These are phyloP conservation scores for Diutina ranongensis DNA, from an alignment of 1,139 yeast genomes.

Conservation along the genomic window DNA sequence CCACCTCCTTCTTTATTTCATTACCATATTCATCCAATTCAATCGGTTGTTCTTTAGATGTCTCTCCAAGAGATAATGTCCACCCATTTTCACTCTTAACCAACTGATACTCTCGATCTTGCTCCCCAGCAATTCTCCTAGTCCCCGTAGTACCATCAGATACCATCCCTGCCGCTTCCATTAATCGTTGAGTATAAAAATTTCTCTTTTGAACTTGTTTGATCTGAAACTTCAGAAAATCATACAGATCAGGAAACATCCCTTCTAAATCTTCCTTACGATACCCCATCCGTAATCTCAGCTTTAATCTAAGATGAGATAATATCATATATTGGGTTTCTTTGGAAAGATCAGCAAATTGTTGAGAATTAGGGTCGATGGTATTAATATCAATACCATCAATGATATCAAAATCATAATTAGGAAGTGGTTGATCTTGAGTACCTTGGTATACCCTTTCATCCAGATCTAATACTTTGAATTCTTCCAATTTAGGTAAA, in stretches of 20 bases:
- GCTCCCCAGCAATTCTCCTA: conserved; percentile 76
- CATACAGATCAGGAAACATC: conserved; percentile 76
- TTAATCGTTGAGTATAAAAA: conserved; percentile 74
- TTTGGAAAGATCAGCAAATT: conserved; percentile 55
- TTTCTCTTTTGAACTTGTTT: conserved; percentile 88
- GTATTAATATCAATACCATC: conserved; percentile 62
- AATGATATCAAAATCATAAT: conserved; percentile 41
- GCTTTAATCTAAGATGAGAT: conserved; percentile 69
- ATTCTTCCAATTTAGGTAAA: conserved; percentile 49
- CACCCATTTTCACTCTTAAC: conserved; percentile 77
- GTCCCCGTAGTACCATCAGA: conserved; percentile 43
- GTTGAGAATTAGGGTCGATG: conserved; percentile 59
- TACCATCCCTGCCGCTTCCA: conserved; percentile 70
- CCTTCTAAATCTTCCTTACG: conserved; percentile 74
- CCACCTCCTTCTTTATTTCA: conserved; percentile 1
- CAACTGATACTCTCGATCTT: conserved; percentile 64
- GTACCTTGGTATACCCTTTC: conserved; percentile 64
- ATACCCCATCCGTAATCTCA: conserved; percentile 91
- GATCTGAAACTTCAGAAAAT: conserved; percentile 86
- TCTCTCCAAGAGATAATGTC: conserved; percentile 54
- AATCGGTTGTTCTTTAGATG: conserved; percentile 30
- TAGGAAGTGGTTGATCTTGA: conserved; percentile 41
- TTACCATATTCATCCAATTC: conserved; percentile 24
- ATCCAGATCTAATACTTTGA: conserved; percentile 37
- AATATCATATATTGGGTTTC: conserved; percentile 83